These are phyloP conservation scores for Neopestalotiopsis sp. DNA, from an alignment of 2,329 filamentous ascomycete genomes.

Conservation along the genomic window DNA sequence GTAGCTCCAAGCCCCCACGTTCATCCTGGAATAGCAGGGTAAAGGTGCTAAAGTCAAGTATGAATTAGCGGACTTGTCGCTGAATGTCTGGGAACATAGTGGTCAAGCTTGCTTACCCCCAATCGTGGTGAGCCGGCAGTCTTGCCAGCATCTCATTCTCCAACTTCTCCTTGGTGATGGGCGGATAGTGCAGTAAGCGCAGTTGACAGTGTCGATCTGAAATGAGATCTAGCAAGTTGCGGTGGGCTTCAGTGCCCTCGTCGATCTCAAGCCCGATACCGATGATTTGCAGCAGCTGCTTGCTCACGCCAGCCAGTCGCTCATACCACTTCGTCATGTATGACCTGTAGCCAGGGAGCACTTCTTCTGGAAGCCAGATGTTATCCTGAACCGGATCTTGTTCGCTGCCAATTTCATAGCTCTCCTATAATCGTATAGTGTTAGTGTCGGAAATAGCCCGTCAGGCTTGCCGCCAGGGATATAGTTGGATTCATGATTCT, in stretches of 20 bases:
- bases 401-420: constrained; percentile 52
- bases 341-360: constrained; percentile 47
- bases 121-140: constrained; percentile 59
- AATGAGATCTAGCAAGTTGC: constrained; percentile 17
- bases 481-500: not conserved
- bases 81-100: too few species aligned
- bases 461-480: too few species aligned
- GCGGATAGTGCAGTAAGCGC: constrained; percentile 30
- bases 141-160: constrained; percentile 27
- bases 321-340: constrained; percentile 42
- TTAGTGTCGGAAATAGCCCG: not conserved
- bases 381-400: constrained; percentile 48
- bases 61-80: not conserved
- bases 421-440: constrained; percentile 29
- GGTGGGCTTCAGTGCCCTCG: constrained; percentile 19
- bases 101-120: constrained; percentile 39
- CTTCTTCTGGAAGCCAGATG: constrained; percentile 51
- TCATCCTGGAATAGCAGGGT: constrained; percentile 62
- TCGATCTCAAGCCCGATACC: constrained; percentile 20
- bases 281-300: constrained; percentile 25
- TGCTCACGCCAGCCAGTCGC: constrained; percentile 21
- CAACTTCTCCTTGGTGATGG: constrained; percentile 26
- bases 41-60: constrained; percentile 39
- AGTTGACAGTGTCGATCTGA: constrained; percentile 27
- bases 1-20: constrained; percentile 56